These are phyloP conservation scores for Tricholoma flavovirens DNA, from an alignment of 768 basidiomycete species.

Conservation along the genomic window DNA sequence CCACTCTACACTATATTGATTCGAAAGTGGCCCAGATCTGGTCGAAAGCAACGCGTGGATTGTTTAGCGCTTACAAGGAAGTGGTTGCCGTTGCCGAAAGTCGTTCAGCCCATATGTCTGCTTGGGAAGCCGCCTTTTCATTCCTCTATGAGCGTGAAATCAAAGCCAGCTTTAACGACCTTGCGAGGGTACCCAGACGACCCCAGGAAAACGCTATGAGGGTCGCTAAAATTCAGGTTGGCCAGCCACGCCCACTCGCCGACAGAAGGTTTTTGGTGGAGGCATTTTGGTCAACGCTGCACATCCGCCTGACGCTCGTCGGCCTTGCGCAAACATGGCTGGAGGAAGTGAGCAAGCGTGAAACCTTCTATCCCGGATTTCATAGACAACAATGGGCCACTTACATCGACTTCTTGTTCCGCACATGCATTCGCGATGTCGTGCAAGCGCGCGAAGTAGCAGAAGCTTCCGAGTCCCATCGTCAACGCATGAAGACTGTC, in stretches of 20 bases:
- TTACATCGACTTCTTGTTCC: conserved; percentile 41
- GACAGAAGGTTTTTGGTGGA: conserved; percentile 58
- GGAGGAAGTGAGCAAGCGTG: conserved; percentile 19
- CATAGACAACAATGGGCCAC: conserved; percentile 39
- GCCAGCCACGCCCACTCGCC: conserved; percentile 51
- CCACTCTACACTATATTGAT: conserved; percentile 7
- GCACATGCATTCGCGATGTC: conserved; percentile 42
- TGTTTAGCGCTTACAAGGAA: conserved; percentile 35
- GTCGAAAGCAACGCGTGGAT: conserved; percentile 28
- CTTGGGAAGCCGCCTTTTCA: conserved; percentile 58
- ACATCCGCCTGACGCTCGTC: conserved; percentile 47
- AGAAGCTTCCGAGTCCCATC: conserved; percentile 41
- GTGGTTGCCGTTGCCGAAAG: conserved; percentile 36
- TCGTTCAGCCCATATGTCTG: conserved; percentile 50
- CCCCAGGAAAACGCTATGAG: conserved; percentile 48
- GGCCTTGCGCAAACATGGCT: conserved; percentile 39
- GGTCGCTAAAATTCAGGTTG: conserved; percentile 45
- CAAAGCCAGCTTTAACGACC: conserved; percentile 25
- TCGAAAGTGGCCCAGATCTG: conserved; percentile 29
- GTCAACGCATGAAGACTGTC: conserved; percentile 43
- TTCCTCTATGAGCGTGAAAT: conserved; percentile 46
- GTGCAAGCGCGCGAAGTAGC: conserved; percentile 42
- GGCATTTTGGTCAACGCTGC: conserved; percentile 49
- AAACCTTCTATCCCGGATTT: conserved; percentile 16
- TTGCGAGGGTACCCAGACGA: conserved; percentile 28